These are phyloP conservation scores for Colletotrichum tabaci DNA, from an alignment of 2,329 filamentous ascomycete genomes.

Conservation along the genomic window DNA sequence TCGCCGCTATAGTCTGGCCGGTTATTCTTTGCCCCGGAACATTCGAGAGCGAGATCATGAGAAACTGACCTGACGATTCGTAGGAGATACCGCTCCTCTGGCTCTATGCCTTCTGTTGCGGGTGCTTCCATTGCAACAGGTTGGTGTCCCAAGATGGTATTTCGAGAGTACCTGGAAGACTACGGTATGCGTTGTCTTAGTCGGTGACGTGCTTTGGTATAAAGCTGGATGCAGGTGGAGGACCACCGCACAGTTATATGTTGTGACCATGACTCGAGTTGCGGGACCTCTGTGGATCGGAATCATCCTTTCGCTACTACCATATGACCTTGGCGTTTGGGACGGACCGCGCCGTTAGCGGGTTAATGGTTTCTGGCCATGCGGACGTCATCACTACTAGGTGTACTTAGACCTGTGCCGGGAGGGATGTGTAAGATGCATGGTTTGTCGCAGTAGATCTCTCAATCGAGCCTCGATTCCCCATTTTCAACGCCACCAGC, in stretches of 20 bases:
- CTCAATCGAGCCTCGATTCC: no score
- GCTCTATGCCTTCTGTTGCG: background rate
- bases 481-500: no score
- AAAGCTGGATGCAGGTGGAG: no score
- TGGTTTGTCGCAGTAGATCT: no score
- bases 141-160: background rate
- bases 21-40: background rate
- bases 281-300: background rate
- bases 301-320: background rate
- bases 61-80: background rate
- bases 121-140: background rate
- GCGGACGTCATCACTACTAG: no score
- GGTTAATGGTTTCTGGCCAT: background rate
- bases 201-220: background rate
- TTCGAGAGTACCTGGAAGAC: no score
- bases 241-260: background rate
- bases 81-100: background rate
- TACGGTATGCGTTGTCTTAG: background rate
- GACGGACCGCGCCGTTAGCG: background rate
- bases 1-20: background rate
- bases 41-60: background rate
- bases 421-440: no score
- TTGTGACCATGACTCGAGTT: slow-evolving; percentile 5
- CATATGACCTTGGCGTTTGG: slow-evolving; percentile 2
- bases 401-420: background rate